Evolutionary conservation across 192 early-diverging fungal species (phyloP).

Genomic region (Spinellus fusiger): DNA sequence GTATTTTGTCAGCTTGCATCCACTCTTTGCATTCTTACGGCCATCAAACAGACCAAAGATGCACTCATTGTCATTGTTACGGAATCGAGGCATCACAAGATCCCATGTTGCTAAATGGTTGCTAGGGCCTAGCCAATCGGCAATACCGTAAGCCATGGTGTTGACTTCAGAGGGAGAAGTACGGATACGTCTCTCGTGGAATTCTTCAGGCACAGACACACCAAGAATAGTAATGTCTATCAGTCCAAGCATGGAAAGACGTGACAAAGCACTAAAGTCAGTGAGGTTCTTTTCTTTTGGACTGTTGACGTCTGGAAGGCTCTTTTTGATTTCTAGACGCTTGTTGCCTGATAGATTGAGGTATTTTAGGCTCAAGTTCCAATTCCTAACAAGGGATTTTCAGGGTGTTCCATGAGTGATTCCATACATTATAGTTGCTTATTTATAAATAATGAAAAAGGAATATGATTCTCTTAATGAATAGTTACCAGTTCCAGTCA

Average conservation of each 20-base stretch:
- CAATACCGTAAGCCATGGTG: slow-evolving; percentile 80
- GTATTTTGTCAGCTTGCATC: slow-evolving; percentile 51
- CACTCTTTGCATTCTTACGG: slow-evolving; percentile 39
- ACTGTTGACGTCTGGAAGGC: slow-evolving; percentile 5
- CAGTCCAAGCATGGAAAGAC: slow-evolving; percentile 74
- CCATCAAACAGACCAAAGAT: slow-evolving; percentile 87
- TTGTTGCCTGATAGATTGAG: slow-evolving; percentile 90
- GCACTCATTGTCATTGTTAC: slow-evolving; percentile 79
- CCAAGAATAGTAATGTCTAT: slow-evolving; percentile 82
- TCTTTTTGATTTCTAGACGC: slow-evolving; percentile 76
- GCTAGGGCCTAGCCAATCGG: slow-evolving; percentile 66
- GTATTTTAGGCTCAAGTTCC: slow-evolving; percentile 86
- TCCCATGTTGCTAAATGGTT: slow-evolving; percentile 80
- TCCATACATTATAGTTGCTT: too few species aligned
- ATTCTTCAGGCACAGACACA: slow-evolving; percentile 75
- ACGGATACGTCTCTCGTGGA: slow-evolving; percentile 70
- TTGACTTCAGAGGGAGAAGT: slow-evolving; percentile 78
- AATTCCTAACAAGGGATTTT: slow-evolving; percentile 49
- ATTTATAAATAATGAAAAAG: too few species aligned
- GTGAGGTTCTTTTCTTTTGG: slow-evolving; percentile 49
- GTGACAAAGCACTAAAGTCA: slow-evolving; percentile 71
- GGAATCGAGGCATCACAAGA: slow-evolving; percentile 76
- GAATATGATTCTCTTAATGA: too few species aligned
- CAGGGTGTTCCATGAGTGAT: not conserved
- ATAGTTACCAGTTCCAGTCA: slow-evolving; percentile 86